phyloP scores from a whole-genome alignment of 257 asterid genomes.

The Gentiana dahurica region DNA sequence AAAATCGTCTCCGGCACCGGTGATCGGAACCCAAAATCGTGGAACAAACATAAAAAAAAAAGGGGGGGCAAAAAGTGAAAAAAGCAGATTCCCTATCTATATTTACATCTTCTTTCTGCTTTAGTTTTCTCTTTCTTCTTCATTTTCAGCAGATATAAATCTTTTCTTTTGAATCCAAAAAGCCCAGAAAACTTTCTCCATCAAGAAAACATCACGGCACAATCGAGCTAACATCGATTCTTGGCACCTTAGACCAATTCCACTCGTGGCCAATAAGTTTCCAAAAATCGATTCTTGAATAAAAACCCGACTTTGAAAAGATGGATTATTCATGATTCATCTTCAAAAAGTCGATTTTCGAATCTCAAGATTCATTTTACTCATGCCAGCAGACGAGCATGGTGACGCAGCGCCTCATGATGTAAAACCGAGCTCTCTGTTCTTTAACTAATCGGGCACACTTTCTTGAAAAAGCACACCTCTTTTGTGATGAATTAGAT shows the following conservation, averaged over 20 bases:
- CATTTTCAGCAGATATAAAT: too few relatives aligned
- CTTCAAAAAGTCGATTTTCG: background rate
- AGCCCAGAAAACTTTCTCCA: too few relatives aligned
- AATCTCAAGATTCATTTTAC: constrained; percentile 52
- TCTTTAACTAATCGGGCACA: constrained; percentile 74
- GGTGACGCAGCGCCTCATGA: constrained; percentile 80
- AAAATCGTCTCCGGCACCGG: background rate
- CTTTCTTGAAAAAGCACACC: constrained; percentile 65
- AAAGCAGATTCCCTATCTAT: background rate
- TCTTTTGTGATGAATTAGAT: constrained; percentile 22
- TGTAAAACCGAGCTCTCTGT: constrained; percentile 79
- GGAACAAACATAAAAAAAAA: background rate
- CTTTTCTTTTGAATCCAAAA: too few relatives aligned
- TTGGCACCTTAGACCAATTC: too few relatives aligned
- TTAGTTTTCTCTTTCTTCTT: background rate
- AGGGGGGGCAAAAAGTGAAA: too few relatives aligned
- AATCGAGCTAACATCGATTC: constrained; percentile 32
- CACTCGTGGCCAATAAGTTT: too few relatives aligned
- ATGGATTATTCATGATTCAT: background rate
- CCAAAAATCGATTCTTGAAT: constrained; percentile 9
- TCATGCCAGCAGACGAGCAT: constrained; percentile 92
- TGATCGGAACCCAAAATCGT: background rate
- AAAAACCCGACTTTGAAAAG: constrained; percentile 12
- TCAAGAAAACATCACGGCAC: constrained; percentile 11
- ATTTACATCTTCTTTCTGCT: background rate